Evolutionary conservation across 2,329 filamentous ascomycete species (phyloP), one percentile per base, ranked within the genome.

Genomic region (Cephalotrichum gorgonifer): DNA sequence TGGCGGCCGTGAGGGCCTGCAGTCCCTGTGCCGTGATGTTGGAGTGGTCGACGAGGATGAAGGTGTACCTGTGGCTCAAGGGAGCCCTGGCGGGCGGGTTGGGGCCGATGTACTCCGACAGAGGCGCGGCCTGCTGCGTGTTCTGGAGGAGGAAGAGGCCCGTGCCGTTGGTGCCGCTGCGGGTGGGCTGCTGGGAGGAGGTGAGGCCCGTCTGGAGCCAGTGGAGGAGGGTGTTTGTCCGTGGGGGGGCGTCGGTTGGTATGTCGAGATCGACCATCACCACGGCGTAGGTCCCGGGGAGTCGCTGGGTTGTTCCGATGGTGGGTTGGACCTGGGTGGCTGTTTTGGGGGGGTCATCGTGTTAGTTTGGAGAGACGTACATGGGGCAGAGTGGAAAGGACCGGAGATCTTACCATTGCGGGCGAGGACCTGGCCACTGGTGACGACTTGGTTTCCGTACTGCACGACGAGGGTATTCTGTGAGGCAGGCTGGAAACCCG

Each of bases 161-260:
- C 9, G 35, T 20, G 39, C 20, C 30, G 27, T 30, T 46, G 41
- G 31, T 45, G 25, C 50, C 43, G 31, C 61, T 62, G 6, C 47
- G 43, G 26, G 57, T 57, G 43, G 59, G 57, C 45, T 46, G 47
- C n/a, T 27, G 28, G 38, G 53, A 51, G 33, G 53, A 53, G n/a
- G 56, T 53, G 47, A 72, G 54, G 33, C 65, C 65, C 0, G 66
- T 64, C 52, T 74, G 70, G 44, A 73, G 57, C 63, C 70, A 73
- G 59, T 76, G 73, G 47, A 74, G 55, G 28, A 73, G 62, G 2
- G 73, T 73, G 5, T 69, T 64, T 1, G 74, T n/a, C n/a, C n/a
- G n/a, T n/a, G n/a, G n/a, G n/a, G n/a, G n/a, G n/a, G n/a, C n/a
- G n/a, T n/a, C 57, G 43, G 52, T 52, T 48, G 73, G 73, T 1